phyloP scores from a whole-genome alignment of 2,329 filamentous ascomycete species.

The Alternaria dauci region DNA sequence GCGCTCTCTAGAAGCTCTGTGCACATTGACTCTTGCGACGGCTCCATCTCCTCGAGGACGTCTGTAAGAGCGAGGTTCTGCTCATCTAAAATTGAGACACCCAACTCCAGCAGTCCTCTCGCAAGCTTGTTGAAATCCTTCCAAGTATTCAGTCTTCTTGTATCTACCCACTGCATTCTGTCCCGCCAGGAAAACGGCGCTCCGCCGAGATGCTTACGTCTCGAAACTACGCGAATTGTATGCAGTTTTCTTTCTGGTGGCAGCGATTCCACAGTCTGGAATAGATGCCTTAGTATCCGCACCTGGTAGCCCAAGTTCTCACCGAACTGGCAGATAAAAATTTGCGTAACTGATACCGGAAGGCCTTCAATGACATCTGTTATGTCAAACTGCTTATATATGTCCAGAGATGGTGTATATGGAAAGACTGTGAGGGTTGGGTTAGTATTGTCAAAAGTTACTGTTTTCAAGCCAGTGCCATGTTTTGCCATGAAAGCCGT shows the following conservation, averaged over 20 bases:
- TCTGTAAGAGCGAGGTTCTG: background rate
- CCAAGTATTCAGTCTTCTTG: constrained; percentile 1
- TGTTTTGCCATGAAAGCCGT: constrained; percentile 2
- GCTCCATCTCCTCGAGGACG: constrained; percentile 2
- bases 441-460: background rate
- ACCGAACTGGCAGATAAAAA: background rate
- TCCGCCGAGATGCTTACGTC: background rate
- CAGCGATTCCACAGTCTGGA: background rate
- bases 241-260: background rate
- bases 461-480: background rate
- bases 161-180: background rate
- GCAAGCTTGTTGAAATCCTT: background rate
- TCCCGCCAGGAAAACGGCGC: background rate
- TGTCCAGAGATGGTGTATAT: background rate
- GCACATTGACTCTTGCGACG: background rate
- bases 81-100: background rate
- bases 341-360: background rate
- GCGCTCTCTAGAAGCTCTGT: background rate
- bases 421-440: background rate
- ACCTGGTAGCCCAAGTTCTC: background rate
- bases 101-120: background rate
- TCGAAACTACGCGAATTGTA: background rate
- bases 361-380: background rate
- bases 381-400: background rate
- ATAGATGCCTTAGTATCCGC: background rate